These are phyloP conservation scores for Cytospora paraplurivora DNA, from an alignment of 2,329 filamentous ascomycete species.

Conservation along the genomic window DNA sequence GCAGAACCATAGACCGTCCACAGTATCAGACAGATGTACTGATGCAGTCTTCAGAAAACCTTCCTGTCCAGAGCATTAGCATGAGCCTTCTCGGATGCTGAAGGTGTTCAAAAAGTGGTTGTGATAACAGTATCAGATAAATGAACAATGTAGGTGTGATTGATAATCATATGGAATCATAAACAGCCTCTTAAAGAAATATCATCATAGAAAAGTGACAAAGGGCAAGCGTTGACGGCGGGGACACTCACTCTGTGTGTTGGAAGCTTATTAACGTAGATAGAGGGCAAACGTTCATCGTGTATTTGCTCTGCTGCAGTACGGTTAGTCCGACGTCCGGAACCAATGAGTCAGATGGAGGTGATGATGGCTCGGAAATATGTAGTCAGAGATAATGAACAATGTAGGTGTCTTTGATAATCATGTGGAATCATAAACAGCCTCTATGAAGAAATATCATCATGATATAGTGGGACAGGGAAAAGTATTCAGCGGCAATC, in stretches of 20 bases:
- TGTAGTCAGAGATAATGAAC: constrained; percentile 22
- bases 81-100: background rate
- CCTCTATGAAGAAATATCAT: constrained; percentile 23
- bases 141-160: constrained; percentile 35
- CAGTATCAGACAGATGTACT: too few species aligned
- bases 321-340: too few species aligned
- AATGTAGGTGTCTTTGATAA: constrained; percentile 29
- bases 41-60: background rate
- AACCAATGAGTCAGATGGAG: too few species aligned
- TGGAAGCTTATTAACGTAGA: background rate
- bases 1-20: too few species aligned
- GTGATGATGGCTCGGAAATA: background rate
- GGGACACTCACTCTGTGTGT: background rate
- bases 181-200: constrained; percentile 48
- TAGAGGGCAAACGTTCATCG: too few species aligned
- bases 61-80: background rate
- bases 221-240: background rate
- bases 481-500: too few species aligned
- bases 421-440: constrained; percentile 28
- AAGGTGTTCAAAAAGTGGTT: background rate
- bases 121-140: constrained; percentile 31
- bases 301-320: too few species aligned
- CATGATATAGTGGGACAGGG: constrained; percentile 1
- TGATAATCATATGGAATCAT: constrained; percentile 47
- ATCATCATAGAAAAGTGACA: constrained; percentile 42